These are phyloP conservation scores for Trypanosoma avium DNA, from an alignment of 208 protist species.

Conservation along the genomic window DNA sequence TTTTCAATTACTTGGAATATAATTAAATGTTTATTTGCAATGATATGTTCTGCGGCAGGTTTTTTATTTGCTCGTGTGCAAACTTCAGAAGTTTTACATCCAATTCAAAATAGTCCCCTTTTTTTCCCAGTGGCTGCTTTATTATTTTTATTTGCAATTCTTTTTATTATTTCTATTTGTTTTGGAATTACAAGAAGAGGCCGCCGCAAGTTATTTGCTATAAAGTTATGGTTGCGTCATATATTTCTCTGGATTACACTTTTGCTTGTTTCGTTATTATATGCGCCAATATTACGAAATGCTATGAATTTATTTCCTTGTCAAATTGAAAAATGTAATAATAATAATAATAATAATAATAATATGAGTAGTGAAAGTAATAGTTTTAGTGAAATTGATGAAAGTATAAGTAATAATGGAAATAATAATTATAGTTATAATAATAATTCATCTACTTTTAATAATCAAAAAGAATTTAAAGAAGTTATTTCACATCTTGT, in stretches of 20 bases:
- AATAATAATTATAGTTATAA: no score
- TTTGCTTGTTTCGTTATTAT: slow-evolving; percentile 23
- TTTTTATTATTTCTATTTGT: slow-evolving; percentile 5
- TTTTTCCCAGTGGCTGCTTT: slow-evolving; percentile 7
- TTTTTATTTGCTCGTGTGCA: slow-evolving; percentile 11
- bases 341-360: background rate
- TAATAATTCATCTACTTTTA: no score
- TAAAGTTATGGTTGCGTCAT: slow-evolving; percentile 24
- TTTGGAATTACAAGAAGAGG: slow-evolving; percentile 14
- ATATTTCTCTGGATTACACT: slow-evolving; percentile 9
- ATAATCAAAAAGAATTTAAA: background rate
- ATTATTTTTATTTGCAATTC: slow-evolving; percentile 6
- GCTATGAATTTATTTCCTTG: slow-evolving; percentile 25
- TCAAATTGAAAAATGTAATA: background rate
- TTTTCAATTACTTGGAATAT: slow-evolving; percentile 15
- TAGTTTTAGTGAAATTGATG: background rate
- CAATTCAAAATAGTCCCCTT: slow-evolving; percentile 6
- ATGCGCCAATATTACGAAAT: slow-evolving; percentile 25
- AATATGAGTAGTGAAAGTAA: background rate
- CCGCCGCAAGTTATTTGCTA: slow-evolving; percentile 7
- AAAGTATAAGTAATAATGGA: background rate
- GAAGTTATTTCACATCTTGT: background rate
- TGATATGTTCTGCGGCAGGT: slow-evolving; percentile 1
- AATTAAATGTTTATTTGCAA: background rate
- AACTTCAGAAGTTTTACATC: background rate